Percentiles rank a stretch among this genome's conserved stretches.
These are phyloP conservation scores for Botryotinia globosa DNA, from an alignment of 2,329 filamentous ascomycete genomes.

Conservation along the genomic window DNA sequence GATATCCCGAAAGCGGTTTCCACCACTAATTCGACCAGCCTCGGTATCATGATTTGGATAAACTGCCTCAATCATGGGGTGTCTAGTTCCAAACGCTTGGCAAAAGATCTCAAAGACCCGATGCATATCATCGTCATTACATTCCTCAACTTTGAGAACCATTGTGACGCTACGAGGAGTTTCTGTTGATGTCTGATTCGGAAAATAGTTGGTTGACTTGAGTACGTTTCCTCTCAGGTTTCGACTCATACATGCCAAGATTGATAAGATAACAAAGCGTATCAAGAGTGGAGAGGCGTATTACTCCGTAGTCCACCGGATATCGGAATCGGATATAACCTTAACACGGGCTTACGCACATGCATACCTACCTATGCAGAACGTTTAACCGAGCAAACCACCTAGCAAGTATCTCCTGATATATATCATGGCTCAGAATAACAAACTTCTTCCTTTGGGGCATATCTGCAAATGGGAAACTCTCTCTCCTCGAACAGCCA, in stretches of 20 bases:
- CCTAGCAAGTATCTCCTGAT: not conserved
- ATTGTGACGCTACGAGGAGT: not conserved
- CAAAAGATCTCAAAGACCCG: conserved; percentile 14
- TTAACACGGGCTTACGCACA: not conserved
- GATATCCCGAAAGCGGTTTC: conserved; percentile 1
- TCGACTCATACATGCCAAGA: not conserved
- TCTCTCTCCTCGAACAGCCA: not conserved
- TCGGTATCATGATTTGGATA: conserved; percentile 13
- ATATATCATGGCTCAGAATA: not conserved
- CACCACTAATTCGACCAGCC: not conserved
- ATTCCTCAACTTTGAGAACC: conserved; percentile 16
- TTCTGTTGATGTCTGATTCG: not conserved
- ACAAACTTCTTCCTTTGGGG: not conserved
- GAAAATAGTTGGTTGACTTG: not conserved
- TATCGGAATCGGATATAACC: not conserved
- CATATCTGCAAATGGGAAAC: not conserved
- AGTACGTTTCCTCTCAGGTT: not conserved
- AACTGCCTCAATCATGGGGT: conserved; percentile 8
- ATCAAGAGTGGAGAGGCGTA: not conserved
- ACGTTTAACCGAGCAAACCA: not conserved
- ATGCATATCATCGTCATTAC: conserved; percentile 16
- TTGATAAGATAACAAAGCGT: not conserved
- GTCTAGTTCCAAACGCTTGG: conserved; percentile 1
- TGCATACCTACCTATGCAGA: not conserved
- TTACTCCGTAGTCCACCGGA: not conserved